Evolutionary conservation across 129 eudicot species (phyloP).

Genomic region (Rutidosis leptorrhynchoides): DNA sequence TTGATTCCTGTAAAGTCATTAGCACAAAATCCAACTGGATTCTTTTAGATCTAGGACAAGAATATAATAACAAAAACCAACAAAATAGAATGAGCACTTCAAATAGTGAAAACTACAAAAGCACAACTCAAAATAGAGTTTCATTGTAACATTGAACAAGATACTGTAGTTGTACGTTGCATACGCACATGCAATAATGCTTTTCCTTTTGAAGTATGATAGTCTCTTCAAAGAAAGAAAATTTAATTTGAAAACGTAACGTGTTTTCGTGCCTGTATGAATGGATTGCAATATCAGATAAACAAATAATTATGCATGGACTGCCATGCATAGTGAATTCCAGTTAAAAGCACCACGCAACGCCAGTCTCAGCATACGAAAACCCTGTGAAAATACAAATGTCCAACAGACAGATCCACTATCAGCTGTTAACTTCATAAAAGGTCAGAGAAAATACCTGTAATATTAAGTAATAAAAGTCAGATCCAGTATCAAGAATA

Average conservation of each 20-base stretch:
- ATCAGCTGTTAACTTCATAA: slow-evolving; percentile 90
- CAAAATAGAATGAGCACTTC: not conserved
- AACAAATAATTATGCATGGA: slow-evolving; percentile 20
- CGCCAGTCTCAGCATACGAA: slow-evolving; percentile 29
- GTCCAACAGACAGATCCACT: slow-evolving; percentile 79
- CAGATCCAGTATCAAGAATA: slow-evolving; percentile 34
- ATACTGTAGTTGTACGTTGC: slow-evolving; percentile 1
- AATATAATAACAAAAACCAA: slow-evolving; percentile 8
- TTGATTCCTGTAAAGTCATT: slow-evolving; percentile 58
- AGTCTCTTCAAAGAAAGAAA: not conserved
- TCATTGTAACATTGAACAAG: not conserved
- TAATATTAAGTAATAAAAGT: slow-evolving; percentile 57
- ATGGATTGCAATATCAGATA: slow-evolving; percentile 17
- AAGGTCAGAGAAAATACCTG: slow-evolving; percentile 99
- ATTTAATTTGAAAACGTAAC: not conserved
- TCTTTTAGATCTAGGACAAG: slow-evolving; percentile 28
- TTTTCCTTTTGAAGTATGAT: not conserved
- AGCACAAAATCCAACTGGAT: slow-evolving; percentile 34
- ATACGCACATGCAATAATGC: slow-evolving; percentile 2
- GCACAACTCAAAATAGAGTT: slow-evolving; percentile 9
- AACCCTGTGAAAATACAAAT: slow-evolving; percentile 83
- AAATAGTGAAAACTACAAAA: slow-evolving; percentile 12
- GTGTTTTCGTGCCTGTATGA: slow-evolving; percentile 15
- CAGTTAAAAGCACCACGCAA: slow-evolving; percentile 37
- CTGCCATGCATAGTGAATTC: slow-evolving; percentile 28